Base-by-base conservation (phyloP, 2,329 filamentous ascomycete species). In the Microdochium paspali region DNA sequence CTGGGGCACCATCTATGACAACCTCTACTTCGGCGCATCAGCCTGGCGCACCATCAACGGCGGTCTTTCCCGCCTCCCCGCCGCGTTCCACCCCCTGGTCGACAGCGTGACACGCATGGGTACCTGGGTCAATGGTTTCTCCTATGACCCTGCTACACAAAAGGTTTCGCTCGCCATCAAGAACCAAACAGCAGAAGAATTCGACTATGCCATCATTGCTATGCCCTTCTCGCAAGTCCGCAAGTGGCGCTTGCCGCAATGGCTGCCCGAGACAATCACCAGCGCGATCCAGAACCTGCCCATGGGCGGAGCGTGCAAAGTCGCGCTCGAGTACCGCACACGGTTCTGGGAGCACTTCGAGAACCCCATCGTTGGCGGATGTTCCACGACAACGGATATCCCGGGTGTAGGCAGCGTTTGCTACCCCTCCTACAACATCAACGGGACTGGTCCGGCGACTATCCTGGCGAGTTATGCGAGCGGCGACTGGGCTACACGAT, bases 351-450 rank as follows among this genome's bases (percentile, higher is more conserved):
- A 78, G 56, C 67, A 72, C 49, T 64, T 64, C 44, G 59, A 65
- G 25, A 68, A 67, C 44, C 72, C 73, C 4, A 87, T 87, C 59
- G 70, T 77, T 50, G 84, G 84, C 12, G 79, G 81, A 6, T 86
- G 82, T 57, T 76, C 74, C 43, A 71, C 71, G 3, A 52, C 54
- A 1, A 74, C 71, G 1, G 76, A 84, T 52, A 82, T 84, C 47
- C 71, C 79, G 0, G 77, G 78, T 24, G 72, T 85, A 47, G 77
- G 79, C 23, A 71, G 63, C 43, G 70, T 84, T 51, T 85, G 81
- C 69, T 87, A 85, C 61, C 83, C 83, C 0, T 74, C 76, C 5
- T 85, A 85, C 66, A 70, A 79, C 51, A 68, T 86, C 60, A 86
- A 85, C 65, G 72, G 72, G 35, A 78, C 75, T 0, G 75, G 79